Base-by-base conservation (phyloP, 331 rosid genomes). In the Prunus yedoensis region DNA sequence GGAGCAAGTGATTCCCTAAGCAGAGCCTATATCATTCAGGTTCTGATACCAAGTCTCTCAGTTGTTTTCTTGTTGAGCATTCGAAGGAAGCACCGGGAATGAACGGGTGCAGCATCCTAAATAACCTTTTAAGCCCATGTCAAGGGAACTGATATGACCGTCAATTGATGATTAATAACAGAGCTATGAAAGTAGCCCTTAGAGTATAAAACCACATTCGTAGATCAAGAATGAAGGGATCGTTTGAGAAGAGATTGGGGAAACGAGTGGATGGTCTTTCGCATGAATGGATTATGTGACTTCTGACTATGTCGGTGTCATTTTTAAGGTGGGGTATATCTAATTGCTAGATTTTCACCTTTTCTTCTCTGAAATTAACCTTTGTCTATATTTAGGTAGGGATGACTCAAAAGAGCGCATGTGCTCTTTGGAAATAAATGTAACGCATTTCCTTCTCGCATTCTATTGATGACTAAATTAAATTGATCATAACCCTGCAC, bases 1-100 rank as follows among this genome's bases (percentile, higher is more conserved):
- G 98, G 89, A 86, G 77, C 90, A 85, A 80, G 90, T 88, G 51
- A 76, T 83, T 78, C 87, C 86, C 73, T 87, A 86, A 84, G 65
- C 51, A 10, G 76, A 78, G 80, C 35, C 20, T 59, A 32, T 32
- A 65, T 54, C 43, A 75, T n/a, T 17, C 66, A 61, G 62, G 76
- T 56, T 53, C 54, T 4, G 17, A 10, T 74, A 70, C 77, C 20
- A 18, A 58, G 66, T 68, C 59, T 73, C 76, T 79, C 57, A 71
- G 56, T 67, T 23, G 70, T 57, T 81, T 74, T 68, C 74, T 66
- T 64, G 85, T 70, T 59, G 77, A 81, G 77, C 77, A 70, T 82
- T 73, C 43, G 16, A 54, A 64, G 74, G 51, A 66, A 30, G 49
- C 46, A 65, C 41, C 2, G 4, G 64, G 28, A 71, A 20, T 6